Percentiles rank a stretch among this genome's conserved stretches.
Evolutionary conservation across 208 protist species (phyloP).

Genomic region (Leishmania turanica): DNA sequence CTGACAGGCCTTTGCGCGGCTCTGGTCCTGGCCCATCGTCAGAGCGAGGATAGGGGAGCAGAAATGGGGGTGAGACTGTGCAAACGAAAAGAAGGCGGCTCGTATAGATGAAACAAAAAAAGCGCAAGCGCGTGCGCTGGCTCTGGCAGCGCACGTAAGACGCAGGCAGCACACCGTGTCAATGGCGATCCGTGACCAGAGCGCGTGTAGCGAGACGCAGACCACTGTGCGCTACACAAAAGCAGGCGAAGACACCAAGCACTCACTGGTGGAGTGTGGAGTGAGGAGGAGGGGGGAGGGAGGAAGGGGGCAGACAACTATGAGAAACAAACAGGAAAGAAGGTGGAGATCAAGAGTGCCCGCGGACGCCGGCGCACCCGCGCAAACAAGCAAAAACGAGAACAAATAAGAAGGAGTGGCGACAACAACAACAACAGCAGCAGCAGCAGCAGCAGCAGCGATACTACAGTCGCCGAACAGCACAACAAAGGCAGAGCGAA

Average conservation of each 20-base stretch:
- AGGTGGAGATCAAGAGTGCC: background rate
- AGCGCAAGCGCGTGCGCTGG: background rate
- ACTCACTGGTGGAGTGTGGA: background rate
- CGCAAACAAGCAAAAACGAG: background rate
- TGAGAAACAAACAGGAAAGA: background rate
- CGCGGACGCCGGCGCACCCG: background rate
- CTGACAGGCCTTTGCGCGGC: conserved; percentile 16
- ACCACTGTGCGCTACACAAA: background rate
- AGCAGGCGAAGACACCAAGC: background rate
- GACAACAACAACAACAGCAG: background rate
- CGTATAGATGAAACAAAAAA: background rate
- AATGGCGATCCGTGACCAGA: background rate
- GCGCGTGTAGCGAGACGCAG: background rate
- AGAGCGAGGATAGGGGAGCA: background rate
- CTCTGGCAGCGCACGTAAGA: background rate
- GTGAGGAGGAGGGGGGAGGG: background rate
- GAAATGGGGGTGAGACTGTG: background rate
- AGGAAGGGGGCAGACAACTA: background rate
- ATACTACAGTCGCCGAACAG: background rate
- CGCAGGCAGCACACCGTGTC: background rate
- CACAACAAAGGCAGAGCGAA: background rate
- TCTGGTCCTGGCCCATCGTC: conserved; percentile 61
- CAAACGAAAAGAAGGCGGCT: background rate
- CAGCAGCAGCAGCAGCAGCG: background rate
- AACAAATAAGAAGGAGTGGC: background rate